Evolutionary conservation across 116 monocot species (phyloP).

Genomic region (Phalaenopsis hybrid): DNA sequence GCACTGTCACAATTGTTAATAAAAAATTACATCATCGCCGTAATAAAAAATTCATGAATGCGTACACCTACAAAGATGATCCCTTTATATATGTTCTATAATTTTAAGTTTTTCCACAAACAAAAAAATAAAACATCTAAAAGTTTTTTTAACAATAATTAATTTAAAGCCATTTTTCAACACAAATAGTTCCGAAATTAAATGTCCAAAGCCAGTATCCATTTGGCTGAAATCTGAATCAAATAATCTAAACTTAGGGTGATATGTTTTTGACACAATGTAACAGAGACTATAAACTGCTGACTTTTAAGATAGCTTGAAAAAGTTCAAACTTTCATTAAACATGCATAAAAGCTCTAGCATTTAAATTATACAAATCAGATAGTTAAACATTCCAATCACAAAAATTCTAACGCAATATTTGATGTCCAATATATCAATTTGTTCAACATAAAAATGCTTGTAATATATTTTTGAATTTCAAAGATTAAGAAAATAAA

Average conservation of each 20-base stretch:
- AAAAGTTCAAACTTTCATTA: too few species aligned
- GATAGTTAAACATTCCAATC: too few species aligned
- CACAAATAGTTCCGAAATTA: not conserved
- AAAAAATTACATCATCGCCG: not conserved
- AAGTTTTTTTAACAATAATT: not conserved
- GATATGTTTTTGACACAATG: too few species aligned
- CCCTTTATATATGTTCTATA: not conserved
- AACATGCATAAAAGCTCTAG: too few species aligned
- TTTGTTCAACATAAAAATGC: not conserved
- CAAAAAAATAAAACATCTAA: not conserved
- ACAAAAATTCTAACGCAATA: too few species aligned
- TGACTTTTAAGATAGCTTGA: too few species aligned
- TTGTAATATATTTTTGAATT: too few species aligned
- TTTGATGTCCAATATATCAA: not conserved
- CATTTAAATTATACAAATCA: too few species aligned
- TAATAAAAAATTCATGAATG: conserved; percentile 1
- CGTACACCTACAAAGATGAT: not conserved
- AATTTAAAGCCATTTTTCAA: not conserved
- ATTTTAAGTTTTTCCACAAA: not conserved
- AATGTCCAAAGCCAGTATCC: not conserved
- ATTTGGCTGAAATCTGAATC: not conserved
- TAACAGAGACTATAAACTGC: too few species aligned
- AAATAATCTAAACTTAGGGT: not conserved
- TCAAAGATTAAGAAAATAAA: too few species aligned
- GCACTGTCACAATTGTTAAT: not conserved